Conservation (phyloP, 2,329 filamentous ascomycete species). For the Fonsecaea pugnacius region DNA sequence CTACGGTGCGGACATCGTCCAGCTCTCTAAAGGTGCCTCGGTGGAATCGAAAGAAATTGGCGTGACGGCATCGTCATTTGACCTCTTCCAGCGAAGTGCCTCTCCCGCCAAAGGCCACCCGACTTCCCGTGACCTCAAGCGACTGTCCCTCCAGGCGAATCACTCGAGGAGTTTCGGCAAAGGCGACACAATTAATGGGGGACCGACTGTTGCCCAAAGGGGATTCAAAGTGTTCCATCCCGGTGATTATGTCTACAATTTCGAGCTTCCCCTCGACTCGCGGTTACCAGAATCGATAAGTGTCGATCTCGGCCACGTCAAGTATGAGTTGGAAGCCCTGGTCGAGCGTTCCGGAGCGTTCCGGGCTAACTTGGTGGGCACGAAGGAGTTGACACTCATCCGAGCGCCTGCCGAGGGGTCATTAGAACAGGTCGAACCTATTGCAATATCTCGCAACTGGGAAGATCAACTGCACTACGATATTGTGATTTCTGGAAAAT, state of each 20-base stretch:
- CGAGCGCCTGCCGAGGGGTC: conserved; percentile 85
- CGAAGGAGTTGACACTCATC: conserved; percentile 80
- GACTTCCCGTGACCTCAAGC: conserved; percentile 60
- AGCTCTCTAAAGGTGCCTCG: conserved; percentile 53
- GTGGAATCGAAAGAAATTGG: conserved; percentile 42
- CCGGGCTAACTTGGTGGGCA: conserved; percentile 81
- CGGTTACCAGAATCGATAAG: conserved; percentile 81
- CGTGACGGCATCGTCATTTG: conserved; percentile 47
- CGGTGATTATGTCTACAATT: conserved; percentile 73
- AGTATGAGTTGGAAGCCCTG: conserved; percentile 83
- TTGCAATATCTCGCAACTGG: conserved; percentile 91
- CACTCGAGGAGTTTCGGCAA: conserved; percentile 85
- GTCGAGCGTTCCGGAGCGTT: conserved; percentile 88
- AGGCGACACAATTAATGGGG: conserved; percentile 65
- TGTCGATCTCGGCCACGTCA: conserved; percentile 82
- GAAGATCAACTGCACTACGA: conserved; percentile 95
- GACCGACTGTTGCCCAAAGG: conserved; percentile 68
- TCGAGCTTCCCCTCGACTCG: conserved; percentile 80
- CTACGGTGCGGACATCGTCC: conserved; percentile 66
- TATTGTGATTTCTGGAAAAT: conserved; percentile 94
- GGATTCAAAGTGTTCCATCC: conserved; percentile 86
- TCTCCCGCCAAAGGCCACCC: conserved; percentile 49
- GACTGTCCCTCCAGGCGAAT: conserved; percentile 76
- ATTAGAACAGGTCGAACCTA: conserved; percentile 87
- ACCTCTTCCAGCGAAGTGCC: conserved; percentile 48